These are phyloP conservation scores for Vanrija pseudolonga DNA, from an alignment of 1,284 basidiomycete species.

Conservation along the genomic window DNA sequence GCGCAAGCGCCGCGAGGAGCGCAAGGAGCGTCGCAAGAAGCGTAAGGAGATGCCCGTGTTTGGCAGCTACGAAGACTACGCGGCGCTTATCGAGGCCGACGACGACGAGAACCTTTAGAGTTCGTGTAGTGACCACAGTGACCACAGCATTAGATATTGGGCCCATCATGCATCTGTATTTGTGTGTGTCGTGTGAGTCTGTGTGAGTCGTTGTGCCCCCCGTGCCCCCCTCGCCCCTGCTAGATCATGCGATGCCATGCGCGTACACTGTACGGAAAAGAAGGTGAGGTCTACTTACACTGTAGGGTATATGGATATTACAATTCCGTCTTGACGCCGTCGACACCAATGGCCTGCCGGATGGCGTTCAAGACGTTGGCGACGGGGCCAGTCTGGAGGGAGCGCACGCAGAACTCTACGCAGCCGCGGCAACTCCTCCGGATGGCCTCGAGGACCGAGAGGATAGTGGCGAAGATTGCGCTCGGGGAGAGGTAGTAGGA, in stretches of 20 bases:
- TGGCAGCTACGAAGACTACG: constrained; percentile 93
- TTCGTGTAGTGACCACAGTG: too few species aligned
- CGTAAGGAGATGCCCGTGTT: constrained; percentile 83
- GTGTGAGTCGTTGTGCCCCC: too few species aligned
- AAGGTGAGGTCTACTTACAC: too few species aligned
- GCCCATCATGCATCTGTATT: too few species aligned
- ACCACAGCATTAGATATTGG: too few species aligned
- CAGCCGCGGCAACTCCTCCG: constrained; percentile 21
- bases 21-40: constrained; percentile 56
- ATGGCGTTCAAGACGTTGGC: constrained; percentile 1
- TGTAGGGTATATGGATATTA: not conserved
- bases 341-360: not conserved
- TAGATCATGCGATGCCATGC: not conserved
- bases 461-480: constrained; percentile 4
- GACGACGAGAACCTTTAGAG: constrained; percentile 52
- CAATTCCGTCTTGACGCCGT: constrained; percentile 9
- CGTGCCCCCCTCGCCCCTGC: not conserved
- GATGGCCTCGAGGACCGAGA: constrained; percentile 16
- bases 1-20: constrained; percentile 55
- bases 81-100: constrained; percentile 84
- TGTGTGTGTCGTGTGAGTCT: too few species aligned
- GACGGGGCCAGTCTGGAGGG: too few species aligned
- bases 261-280: too few species aligned
- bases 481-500: not conserved
- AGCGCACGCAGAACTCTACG: constrained; percentile 5